These are phyloP conservation scores for Alternaria hordeiaustralica DNA, from an alignment of 2,329 filamentous ascomycete genomes.

Conservation along the genomic window DNA sequence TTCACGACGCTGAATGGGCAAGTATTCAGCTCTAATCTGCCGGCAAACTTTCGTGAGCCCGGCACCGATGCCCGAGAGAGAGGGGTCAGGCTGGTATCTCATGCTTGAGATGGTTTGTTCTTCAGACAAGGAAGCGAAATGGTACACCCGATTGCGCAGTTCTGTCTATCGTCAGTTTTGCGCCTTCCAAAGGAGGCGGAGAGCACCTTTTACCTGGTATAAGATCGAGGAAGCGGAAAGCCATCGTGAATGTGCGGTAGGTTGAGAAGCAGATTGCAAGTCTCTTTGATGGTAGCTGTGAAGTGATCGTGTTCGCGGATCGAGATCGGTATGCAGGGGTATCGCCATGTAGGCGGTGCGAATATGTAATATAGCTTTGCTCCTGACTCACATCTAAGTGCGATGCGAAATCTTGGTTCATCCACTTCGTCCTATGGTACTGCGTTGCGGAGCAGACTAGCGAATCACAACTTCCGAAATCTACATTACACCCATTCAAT, in stretches of 20 bases:
- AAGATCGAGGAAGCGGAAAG: not conserved
- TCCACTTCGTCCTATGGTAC: not conserved
- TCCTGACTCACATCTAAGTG: not conserved
- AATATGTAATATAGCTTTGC: not conserved
- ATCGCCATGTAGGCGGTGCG: not conserved
- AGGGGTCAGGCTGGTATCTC: not conserved
- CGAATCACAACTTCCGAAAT: not conserved
- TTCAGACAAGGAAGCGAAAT: not conserved
- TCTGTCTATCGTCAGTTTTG: not conserved
- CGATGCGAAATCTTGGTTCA: not conserved
- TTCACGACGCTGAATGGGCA: not conserved
- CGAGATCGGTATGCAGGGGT: not conserved
- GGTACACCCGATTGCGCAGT: not conserved
- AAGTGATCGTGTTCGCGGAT: not conserved
- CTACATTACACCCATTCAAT: not conserved
- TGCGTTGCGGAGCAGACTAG: not conserved
- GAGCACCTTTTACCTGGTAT: not conserved
- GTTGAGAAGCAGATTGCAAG: not conserved
- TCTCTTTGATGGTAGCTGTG: not conserved
- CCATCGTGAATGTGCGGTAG: not conserved
- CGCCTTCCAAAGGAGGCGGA: not conserved
- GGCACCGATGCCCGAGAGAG: accelerated
- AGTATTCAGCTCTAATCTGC: not conserved
- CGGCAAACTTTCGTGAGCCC: not conserved
- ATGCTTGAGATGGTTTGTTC: not conserved